Percentiles rank a stretch among this genome's conserved stretches.
Conservation (phyloP, 192 early-diverging fungal genomes). For the Coemansia sp. region DNA sequence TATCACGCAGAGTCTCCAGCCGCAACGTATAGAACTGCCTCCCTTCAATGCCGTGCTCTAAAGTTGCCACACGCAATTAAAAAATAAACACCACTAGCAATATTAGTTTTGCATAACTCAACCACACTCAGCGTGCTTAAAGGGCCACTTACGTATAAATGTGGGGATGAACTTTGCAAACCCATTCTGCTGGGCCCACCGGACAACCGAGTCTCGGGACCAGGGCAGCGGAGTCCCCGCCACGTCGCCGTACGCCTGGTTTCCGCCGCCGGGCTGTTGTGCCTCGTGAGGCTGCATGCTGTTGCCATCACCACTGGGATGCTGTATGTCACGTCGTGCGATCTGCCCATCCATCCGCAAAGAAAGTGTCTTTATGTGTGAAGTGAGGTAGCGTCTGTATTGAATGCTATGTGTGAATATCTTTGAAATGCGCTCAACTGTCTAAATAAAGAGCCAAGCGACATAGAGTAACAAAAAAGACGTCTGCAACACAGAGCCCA, state of each 20-base stretch:
- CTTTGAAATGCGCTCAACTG: not conserved
- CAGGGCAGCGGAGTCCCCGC: constrained; percentile 48
- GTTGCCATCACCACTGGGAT: constrained; percentile 15
- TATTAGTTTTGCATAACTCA: not conserved
- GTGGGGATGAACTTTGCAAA: constrained; percentile 49
- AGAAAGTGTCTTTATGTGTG: constrained; percentile 5
- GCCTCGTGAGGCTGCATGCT: constrained; percentile 1
- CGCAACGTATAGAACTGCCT: constrained; percentile 48
- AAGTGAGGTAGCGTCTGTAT: not conserved
- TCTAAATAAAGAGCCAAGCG: not conserved
- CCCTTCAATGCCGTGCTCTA: constrained; percentile 55
- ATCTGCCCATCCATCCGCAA: constrained; percentile 25
- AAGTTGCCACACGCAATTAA: not conserved
- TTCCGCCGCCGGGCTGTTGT: constrained; percentile 11
- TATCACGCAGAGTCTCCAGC: constrained; percentile 47
- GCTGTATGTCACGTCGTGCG: constrained; percentile 18
- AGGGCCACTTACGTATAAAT: constrained; percentile 45
- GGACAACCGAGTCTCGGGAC: constrained; percentile 47
- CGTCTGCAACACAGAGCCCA: not conserved
- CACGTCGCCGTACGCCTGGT: constrained; percentile 20
- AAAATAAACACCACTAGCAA: not conserved
- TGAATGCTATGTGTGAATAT: constrained; percentile 8
- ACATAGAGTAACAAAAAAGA: constrained; percentile 4
- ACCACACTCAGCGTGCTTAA: not conserved
- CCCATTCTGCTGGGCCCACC: constrained; percentile 42